These are phyloP conservation scores for Jamesozyma piceae DNA, from an alignment of 805 yeast species.

Conservation along the genomic window DNA sequence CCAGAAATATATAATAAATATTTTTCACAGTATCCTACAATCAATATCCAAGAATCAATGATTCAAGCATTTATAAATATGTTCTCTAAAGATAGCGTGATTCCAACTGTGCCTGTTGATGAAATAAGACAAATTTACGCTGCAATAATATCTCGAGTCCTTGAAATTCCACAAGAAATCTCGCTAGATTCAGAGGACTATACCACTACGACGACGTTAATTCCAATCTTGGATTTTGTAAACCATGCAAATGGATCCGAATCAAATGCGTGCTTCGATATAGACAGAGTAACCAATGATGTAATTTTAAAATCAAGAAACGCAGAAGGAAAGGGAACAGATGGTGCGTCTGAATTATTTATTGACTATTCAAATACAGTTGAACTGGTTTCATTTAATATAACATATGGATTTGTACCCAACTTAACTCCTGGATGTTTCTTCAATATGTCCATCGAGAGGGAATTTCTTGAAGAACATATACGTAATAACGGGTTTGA, in stretches of 20 bases:
- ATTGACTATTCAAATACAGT: constrained; percentile 39
- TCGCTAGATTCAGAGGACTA: constrained; percentile 31
- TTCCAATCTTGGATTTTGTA: constrained; percentile 60
- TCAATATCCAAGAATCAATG: constrained; percentile 2
- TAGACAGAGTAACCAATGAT: constrained; percentile 39
- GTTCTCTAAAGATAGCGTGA: constrained; percentile 1
- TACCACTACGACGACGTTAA: constrained; percentile 44
- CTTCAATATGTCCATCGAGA: constrained; percentile 15
- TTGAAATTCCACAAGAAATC: constrained; percentile 52
- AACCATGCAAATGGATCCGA: constrained; percentile 41
- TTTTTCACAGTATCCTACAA: constrained; percentile 4
- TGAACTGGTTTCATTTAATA: constrained; percentile 34
- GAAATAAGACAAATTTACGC: constrained; percentile 25
- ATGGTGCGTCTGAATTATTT: constrained; percentile 30
- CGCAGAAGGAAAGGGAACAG: neutral
- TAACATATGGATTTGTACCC: constrained; percentile 43
- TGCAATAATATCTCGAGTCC: constrained; percentile 49
- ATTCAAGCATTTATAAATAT: neutral
- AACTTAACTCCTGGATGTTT: constrained; percentile 9
- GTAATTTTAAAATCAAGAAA: constrained; percentile 32
- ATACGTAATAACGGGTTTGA: constrained; percentile 2
- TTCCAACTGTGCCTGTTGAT: neutral
- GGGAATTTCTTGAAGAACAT: constrained; percentile 7
- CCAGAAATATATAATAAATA: constrained; percentile 10
- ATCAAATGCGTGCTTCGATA: constrained; percentile 51